phyloP scores from a whole-genome alignment of 2,329 filamentous ascomycete genomes.

The Ophiocordyceps sinensis region DNA sequence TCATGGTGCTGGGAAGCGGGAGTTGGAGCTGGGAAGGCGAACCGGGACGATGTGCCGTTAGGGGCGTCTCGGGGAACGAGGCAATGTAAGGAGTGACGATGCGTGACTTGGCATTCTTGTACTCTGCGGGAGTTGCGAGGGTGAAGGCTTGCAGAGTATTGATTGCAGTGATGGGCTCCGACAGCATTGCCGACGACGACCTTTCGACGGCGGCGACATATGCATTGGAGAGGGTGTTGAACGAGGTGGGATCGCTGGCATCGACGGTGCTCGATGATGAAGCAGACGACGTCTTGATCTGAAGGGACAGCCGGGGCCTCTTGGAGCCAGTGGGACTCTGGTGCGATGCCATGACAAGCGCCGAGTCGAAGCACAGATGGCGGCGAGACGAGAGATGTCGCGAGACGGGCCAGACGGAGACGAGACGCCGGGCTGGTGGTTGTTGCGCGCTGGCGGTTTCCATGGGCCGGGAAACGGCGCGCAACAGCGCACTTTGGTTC shows the following conservation, averaged over 20 bases:
- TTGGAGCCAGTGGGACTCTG: constrained; percentile 15
- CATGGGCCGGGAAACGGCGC: too few relatives aligned
- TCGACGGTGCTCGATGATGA: constrained; percentile 26
- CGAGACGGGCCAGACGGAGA: too few relatives aligned
- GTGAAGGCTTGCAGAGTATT: constrained; percentile 22
- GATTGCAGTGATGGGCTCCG: constrained; percentile 35
- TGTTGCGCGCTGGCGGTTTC: too few relatives aligned
- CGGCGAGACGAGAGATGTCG: not conserved
- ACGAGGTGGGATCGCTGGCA: constrained; percentile 44
- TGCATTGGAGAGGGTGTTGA: constrained; percentile 53
- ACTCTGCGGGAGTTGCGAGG: constrained; percentile 14
- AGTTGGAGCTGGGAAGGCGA: constrained; percentile 33
- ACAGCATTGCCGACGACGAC: constrained; percentile 28
- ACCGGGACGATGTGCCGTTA: constrained; percentile 33
- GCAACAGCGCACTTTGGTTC: too few relatives aligned
- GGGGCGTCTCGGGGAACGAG: constrained; percentile 37
- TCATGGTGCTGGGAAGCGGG: constrained; percentile 40
- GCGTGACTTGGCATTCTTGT: constrained; percentile 16
- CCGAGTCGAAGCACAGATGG: not conserved
- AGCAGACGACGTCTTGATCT: constrained; percentile 31
- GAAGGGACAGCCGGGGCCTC: constrained; percentile 42
- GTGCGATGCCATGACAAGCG: constrained; percentile 9
- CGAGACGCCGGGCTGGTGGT: too few relatives aligned
- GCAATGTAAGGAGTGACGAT: constrained; percentile 30
- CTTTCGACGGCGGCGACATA: constrained; percentile 49